Evolutionary conservation across 140 eudicot genomes (phyloP), one percentile per base, ranked within the genome.

Genomic region (Erigeron philadelphicus): DNA sequence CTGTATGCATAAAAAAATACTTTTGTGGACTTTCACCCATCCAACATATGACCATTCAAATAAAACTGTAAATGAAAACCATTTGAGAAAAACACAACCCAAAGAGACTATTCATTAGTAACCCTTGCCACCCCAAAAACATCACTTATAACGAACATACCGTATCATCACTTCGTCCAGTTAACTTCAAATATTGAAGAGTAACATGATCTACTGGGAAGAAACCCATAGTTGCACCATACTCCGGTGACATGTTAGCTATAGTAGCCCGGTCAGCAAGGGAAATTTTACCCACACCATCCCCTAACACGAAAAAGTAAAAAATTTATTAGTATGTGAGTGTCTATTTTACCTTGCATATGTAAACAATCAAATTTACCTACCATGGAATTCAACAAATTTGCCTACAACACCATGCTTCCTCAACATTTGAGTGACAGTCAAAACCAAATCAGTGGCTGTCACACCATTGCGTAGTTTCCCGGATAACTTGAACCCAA

Each of bases 191-290:
- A 64, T 94, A 94, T 61, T 94, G 91, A 74, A 94, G 86, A 9
- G 99, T 94, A 69, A 94, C 95, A 73, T 85, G 94, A 83, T 94
- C 99, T 8, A 94, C 99, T 19, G 99, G 99, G 85, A 94, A 94
- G 91, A 94, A 94, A 4, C 99, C 99, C 99, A 94, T 94, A 43
- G 99, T 94, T 75, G 99, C 99, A 64, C 99, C 99, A 76, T 94
- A 94, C 80, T 94, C 99, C 0, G 99, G 99, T 45, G 97, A 85
- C 99, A 94, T 94, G 77, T 94, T 94, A 64, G 99, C 99, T 68
- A 94, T 89, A 44, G 99, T 94, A 40, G 99, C 99, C 85, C 99
- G 89, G 80, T 94, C 99, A 82, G 99, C 97, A 43, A 94, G 81
- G 61, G 99, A 85, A 74, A 94, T 79, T 79, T 89, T 73, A 71